Evolutionary conservation across 805 yeast species (phyloP).

Genomic region (Brettanomyces nanus): DNA sequence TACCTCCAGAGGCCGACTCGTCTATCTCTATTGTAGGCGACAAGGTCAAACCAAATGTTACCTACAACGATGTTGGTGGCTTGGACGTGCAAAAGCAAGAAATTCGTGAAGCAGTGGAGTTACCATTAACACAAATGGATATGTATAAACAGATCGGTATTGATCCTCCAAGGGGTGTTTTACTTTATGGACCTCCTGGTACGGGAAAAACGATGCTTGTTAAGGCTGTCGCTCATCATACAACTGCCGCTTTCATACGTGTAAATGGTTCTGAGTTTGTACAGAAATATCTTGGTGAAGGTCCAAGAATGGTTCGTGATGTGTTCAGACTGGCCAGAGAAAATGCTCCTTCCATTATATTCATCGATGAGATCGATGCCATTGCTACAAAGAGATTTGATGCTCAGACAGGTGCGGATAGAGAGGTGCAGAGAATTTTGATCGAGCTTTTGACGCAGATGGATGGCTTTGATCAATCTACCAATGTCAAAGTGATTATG

Average conservation of each 20-base stretch:
- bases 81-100: conserved; percentile 99
- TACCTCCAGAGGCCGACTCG: conserved; percentile 98
- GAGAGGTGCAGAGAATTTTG: conserved; percentile 97
- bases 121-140: conserved; percentile 93
- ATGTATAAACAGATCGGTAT: conserved; percentile 95
- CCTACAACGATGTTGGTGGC: conserved; percentile 98
- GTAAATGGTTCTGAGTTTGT: conserved; percentile 98
- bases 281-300: conserved; percentile 97
- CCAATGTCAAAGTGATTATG: conserved; percentile 97
- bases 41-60: conserved; percentile 84
- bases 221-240: conserved; percentile 95
- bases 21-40: conserved; percentile 92
- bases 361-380: conserved; percentile 98
- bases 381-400: conserved; percentile 98
- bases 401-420: conserved; percentile 99
- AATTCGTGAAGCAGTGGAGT: conserved; percentile 95
- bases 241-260: conserved; percentile 93
- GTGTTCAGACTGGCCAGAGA: conserved; percentile 96
- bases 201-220: conserved; percentile 99
- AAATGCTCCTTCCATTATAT: conserved; percentile 93
- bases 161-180: conserved; percentile 97
- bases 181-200: conserved; percentile 99
- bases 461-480: conserved; percentile 97
- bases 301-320: conserved; percentile 99
- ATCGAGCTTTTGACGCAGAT: conserved; percentile 94